Evolutionary conservation across 805 yeast genomes (phyloP).

Genomic region (Yamadazyma paraphyllophila): DNA sequence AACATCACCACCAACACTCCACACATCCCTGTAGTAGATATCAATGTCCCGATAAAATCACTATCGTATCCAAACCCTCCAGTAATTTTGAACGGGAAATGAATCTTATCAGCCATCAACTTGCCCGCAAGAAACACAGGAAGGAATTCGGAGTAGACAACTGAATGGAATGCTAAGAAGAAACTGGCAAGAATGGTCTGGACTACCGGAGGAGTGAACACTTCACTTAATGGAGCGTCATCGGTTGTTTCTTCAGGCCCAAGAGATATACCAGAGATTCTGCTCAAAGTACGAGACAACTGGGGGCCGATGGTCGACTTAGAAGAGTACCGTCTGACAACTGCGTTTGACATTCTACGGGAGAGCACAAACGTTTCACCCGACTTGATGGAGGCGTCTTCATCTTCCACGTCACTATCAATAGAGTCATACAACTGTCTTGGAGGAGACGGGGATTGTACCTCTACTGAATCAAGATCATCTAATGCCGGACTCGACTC

Average conservation of each 20-base stretch:
- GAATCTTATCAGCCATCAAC: constrained; percentile 22
- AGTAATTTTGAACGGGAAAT: constrained; percentile 33
- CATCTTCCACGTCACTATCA: constrained; percentile 7
- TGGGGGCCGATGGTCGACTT: constrained; percentile 8
- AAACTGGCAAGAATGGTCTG: constrained; percentile 33
- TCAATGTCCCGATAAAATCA: constrained; percentile 32
- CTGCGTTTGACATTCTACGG: constrained; percentile 20
- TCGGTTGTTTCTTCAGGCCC: constrained; percentile 4
- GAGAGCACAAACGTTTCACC: constrained; percentile 10
- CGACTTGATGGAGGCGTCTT: constrained; percentile 6
- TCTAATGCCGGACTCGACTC: not conserved
- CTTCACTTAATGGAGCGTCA: constrained; percentile 15
- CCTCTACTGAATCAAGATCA: constrained; percentile 6
- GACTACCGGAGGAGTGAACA: constrained; percentile 33
- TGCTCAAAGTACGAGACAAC: constrained; percentile 11
- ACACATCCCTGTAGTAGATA: constrained; percentile 35
- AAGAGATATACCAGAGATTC: constrained; percentile 13
- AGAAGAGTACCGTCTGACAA: constrained; percentile 19
- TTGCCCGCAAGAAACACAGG: constrained; percentile 37
- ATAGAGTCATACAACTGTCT: constrained; percentile 11
- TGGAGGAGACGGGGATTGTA: constrained; percentile 5
- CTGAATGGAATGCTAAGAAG: constrained; percentile 31
- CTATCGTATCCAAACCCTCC: constrained; percentile 38
- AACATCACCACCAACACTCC: constrained; percentile 45
- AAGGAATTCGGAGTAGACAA: constrained; percentile 34